phyloP scores from a whole-genome alignment of 306 rosid species.

The Cucurbita maxima region DNA sequence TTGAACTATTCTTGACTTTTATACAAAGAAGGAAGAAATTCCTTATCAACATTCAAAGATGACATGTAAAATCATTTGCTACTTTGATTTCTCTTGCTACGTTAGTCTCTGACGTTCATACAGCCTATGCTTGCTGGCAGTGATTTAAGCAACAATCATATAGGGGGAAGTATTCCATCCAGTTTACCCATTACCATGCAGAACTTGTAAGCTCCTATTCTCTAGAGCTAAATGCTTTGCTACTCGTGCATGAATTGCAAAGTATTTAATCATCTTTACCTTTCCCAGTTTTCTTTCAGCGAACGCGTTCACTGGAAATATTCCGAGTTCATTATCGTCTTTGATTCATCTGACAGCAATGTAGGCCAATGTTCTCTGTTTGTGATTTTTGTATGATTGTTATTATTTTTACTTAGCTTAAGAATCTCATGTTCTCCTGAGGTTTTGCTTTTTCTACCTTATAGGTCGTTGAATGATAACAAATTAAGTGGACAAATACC shows the following conservation, averaged over 20 bases:
- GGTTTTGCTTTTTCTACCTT: constrained; percentile 17
- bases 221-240: not conserved
- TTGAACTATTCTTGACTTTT: not conserved
- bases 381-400: not conserved
- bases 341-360: constrained; percentile 45
- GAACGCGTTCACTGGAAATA: constrained; percentile 65
- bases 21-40: not conserved
- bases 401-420: not conserved
- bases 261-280: constrained; percentile 22
- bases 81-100: not conserved
- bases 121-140: constrained; percentile 32
- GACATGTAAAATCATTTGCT: not conserved
- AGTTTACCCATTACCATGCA: constrained; percentile 61
- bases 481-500: constrained; percentile 68
- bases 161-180: constrained; percentile 80
- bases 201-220: constrained; percentile 43
- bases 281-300: constrained; percentile 81
- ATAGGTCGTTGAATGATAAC: constrained; percentile 78
- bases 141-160: constrained; percentile 70
- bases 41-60: not conserved
- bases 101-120: not conserved
- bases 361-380: constrained; percentile 22
- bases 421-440: not conserved
- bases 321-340: constrained; percentile 54
- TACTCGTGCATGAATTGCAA: constrained; percentile 13